These are phyloP conservation scores for Monosporozyma aquatica DNA, from an alignment of 805 yeast species.

Conservation along the genomic window DNA sequence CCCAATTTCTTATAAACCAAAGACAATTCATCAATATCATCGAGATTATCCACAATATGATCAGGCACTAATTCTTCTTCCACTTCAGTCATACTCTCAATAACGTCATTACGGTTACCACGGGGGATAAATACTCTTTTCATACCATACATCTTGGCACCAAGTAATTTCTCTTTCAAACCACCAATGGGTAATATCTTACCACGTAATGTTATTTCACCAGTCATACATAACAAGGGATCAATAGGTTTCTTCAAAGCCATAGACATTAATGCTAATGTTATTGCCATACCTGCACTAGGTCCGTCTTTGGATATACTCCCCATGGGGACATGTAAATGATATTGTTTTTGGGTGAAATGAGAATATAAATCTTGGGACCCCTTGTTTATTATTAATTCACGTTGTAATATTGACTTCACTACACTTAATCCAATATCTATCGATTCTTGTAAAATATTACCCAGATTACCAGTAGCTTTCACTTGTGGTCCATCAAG, in stretches of 20 bases:
- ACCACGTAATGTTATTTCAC: constrained; percentile 78
- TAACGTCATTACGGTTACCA: constrained; percentile 76
- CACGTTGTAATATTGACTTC: constrained; percentile 45
- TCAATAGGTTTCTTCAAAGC: constrained; percentile 57
- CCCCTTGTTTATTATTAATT: constrained; percentile 20
- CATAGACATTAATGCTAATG: constrained; percentile 70
- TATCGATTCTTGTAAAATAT: constrained; percentile 92
- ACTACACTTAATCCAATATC: constrained; percentile 82
- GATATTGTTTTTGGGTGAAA: constrained; percentile 61
- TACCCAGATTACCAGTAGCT: constrained; percentile 90
- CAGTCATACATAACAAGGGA: constrained; percentile 73
- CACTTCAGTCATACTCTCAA: constrained; percentile 43
- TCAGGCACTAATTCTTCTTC: constrained; percentile 9
- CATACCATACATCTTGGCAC: constrained; percentile 91
- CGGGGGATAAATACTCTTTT: constrained; percentile 82
- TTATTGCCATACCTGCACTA: constrained; percentile 65
- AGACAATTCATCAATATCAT: not conserved
- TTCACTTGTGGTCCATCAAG: constrained; percentile 41
- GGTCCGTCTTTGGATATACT: constrained; percentile 64
- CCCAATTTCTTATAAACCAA: constrained; percentile 43
- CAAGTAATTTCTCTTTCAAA: constrained; percentile 77
- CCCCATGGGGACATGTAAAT: constrained; percentile 85
- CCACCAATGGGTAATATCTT: constrained; percentile 82
- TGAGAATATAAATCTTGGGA: constrained; percentile 36
- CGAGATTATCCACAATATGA: not conserved